Conservation (phyloP, 768 basidiomycete genomes). For the Lactifluus hygrophoroides region DNA sequence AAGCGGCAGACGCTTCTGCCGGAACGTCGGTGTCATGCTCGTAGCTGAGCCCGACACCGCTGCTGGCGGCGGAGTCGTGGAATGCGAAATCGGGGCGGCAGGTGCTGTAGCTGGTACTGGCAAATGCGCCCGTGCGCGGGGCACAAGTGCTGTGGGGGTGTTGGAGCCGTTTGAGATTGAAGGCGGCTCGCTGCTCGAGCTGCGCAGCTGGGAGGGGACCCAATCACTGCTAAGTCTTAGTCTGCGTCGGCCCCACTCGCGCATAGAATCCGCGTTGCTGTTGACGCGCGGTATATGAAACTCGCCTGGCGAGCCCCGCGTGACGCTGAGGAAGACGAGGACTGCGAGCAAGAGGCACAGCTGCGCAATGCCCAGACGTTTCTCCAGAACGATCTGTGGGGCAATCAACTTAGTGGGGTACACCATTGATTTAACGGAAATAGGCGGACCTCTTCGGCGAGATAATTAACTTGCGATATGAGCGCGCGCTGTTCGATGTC, state of each 20-base stretch:
- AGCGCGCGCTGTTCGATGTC: slow-evolving; percentile 67
- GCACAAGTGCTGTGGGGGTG: background rate
- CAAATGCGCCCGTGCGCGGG: background rate
- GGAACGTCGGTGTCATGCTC: slow-evolving; percentile 14
- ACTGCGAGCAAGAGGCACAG: slow-evolving; percentile 76
- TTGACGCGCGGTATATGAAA: slow-evolving; percentile 11
- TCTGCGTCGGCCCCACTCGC: slow-evolving; percentile 49
- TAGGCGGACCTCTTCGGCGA: slow-evolving; percentile 65
- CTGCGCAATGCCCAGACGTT: slow-evolving; percentile 83
- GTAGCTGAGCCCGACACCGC: background rate
- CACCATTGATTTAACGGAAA: background rate
- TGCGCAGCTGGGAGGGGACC: slow-evolving; percentile 32
- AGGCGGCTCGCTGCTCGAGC: slow-evolving; percentile 25
- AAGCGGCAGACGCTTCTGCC: background rate
- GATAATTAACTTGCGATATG: slow-evolving; percentile 57
- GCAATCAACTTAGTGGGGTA: background rate
- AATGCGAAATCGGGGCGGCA: background rate
- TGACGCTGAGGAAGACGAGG: slow-evolving; percentile 79
- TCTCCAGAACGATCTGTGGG: slow-evolving; percentile 71
- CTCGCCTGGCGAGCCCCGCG: slow-evolving; percentile 54
- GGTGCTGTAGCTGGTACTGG: slow-evolving; percentile 13
- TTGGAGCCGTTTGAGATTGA: background rate
- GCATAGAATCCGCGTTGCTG: slow-evolving; percentile 27
- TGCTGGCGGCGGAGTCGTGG: background rate
- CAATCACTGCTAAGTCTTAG: slow-evolving; percentile 50